Conservation (phyloP, 495 filamentous ascomycete species). For the Tirmania nivea region DNA sequence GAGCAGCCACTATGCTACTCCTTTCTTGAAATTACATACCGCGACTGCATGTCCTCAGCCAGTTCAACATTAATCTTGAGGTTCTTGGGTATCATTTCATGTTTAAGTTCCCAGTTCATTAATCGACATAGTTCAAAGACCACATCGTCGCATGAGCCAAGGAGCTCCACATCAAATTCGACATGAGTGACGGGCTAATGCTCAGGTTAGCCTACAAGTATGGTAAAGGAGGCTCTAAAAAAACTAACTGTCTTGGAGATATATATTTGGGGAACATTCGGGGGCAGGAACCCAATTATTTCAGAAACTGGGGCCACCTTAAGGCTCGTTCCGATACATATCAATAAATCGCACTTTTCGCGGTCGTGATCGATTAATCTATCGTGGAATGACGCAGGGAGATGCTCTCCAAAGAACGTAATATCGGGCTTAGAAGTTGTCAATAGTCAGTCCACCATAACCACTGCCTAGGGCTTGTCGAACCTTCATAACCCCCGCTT, state of each 20-base stretch:
- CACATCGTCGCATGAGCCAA: conserved; percentile 83
- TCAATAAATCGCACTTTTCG: conserved; percentile 64
- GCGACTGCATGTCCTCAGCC: conserved; percentile 41
- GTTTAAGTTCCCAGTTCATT: conserved; percentile 57
- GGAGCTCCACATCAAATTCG: conserved; percentile 83
- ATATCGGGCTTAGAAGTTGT: conserved; percentile 48
- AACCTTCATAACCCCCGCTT: conserved; percentile 80
- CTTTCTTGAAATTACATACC: conserved; percentile 33
- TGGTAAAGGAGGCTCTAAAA: not conserved
- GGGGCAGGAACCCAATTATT: conserved; percentile 58
- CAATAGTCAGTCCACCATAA: not conserved
- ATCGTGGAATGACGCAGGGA: conserved; percentile 65
- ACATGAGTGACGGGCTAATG: conserved; percentile 57
- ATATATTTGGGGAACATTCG: conserved; percentile 75
- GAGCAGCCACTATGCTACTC: not conserved
- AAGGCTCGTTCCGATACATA: conserved; percentile 90
- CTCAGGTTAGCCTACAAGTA: not conserved
- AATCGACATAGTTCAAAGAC: conserved; percentile 73
- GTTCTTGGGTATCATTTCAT: conserved; percentile 55
- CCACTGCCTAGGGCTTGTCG: not conserved
- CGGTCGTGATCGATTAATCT: conserved; percentile 61
- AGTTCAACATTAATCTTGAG: conserved; percentile 30
- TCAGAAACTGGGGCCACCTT: conserved; percentile 91
- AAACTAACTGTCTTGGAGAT: conserved; percentile 55
- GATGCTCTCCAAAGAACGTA: conserved; percentile 84